A percentile compares a stretch with the other conserved stretches of the same genome.
Evolutionary conservation across 192 early-diverging fungal species (phyloP).

Genomic region (Spizellomyces sp.): DNA sequence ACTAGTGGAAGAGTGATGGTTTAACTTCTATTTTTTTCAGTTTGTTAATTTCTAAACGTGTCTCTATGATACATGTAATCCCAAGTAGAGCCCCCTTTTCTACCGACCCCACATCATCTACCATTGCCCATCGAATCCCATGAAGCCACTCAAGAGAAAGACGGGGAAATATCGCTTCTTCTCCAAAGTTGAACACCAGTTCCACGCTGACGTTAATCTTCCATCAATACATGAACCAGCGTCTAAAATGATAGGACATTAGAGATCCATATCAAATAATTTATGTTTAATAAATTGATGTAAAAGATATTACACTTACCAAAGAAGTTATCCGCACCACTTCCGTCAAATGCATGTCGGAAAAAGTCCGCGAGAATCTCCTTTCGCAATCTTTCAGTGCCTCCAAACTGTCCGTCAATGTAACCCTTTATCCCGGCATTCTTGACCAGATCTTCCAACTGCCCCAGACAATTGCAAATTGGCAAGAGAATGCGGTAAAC

Average conservation of each 20-base stretch:
- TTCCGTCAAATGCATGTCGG: conserved; percentile 94
- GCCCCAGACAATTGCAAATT: conserved; percentile 73
- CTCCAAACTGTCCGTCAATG: conserved; percentile 72
- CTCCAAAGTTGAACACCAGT: conserved; percentile 64
- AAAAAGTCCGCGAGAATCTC: conserved; percentile 92
- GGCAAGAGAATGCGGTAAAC: conserved; percentile 94
- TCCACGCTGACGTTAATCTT: conserved; percentile 87
- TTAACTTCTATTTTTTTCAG: too few relatives aligned
- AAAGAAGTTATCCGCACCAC: conserved; percentile 74
- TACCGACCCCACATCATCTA: background rate
- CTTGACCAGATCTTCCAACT: conserved; percentile 56
- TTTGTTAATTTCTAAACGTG: too few relatives aligned
- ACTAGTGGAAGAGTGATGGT: too few relatives aligned
- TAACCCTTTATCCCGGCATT: conserved; percentile 67
- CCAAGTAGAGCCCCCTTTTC: too few relatives aligned
- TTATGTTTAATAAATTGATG: background rate
- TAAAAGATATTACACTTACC: too few relatives aligned
- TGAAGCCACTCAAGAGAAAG: conserved; percentile 76
- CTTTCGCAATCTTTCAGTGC: conserved; percentile 58
- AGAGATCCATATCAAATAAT: conserved; percentile 15
- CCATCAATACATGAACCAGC: conserved; percentile 97
- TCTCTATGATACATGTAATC: too few relatives aligned
- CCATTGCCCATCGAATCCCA: conserved; percentile 31
- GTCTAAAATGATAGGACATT: conserved; percentile 53
- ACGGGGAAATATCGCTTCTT: conserved; percentile 91